phyloP scores from a whole-genome alignment of 2,329 filamentous ascomycete genomes.

The Diaporthe destruens region DNA sequence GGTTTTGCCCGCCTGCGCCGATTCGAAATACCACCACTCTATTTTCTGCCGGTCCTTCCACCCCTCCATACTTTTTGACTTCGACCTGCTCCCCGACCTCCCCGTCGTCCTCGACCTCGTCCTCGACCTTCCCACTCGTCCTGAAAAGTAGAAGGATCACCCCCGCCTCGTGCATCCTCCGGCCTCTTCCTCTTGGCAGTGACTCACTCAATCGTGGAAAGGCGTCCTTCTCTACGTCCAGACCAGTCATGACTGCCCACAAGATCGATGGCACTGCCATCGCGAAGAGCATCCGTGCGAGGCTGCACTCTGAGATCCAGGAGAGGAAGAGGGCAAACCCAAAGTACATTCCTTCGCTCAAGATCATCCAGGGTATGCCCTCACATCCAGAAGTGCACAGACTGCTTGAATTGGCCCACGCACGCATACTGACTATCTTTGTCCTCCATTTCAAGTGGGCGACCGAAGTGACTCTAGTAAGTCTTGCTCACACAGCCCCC shows the following conservation, averaged over 20 bases:
- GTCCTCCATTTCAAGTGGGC: slow-evolving; percentile 72
- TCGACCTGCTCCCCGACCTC: not conserved
- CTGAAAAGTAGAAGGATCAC: slow-evolving; percentile 10
- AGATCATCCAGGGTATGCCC: slow-evolving; percentile 89
- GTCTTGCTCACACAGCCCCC: slow-evolving; percentile 49
- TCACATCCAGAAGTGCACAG: not conserved
- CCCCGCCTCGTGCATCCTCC: slow-evolving; percentile 1
- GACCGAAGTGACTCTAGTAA: slow-evolving; percentile 92
- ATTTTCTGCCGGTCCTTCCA: slow-evolving; percentile 34
- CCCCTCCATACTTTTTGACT: not conserved
- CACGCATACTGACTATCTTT: slow-evolving; percentile 34
- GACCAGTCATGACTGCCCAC: slow-evolving; percentile 80
- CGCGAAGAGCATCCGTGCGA: slow-evolving; percentile 90
- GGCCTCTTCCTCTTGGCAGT: slow-evolving; percentile 25
- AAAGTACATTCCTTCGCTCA: slow-evolving; percentile 88
- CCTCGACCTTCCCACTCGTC: not conserved
- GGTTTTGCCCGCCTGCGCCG: slow-evolving; percentile 37
- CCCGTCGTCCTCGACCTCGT: slow-evolving; percentile 11
- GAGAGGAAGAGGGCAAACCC: slow-evolving; percentile 86
- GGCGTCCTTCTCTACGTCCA: slow-evolving; percentile 59
- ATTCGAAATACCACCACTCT: slow-evolving; percentile 27
- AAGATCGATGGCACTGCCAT: slow-evolving; percentile 98
- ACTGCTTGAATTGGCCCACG: slow-evolving; percentile 30
- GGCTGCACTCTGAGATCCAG: slow-evolving; percentile 82
- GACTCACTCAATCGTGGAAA: slow-evolving; percentile 32